A percentile compares a stretch with the other conserved stretches of the same genome.
These are phyloP conservation scores for Scutellaria barbata DNA, from an alignment of 257 asterid species.

Conservation along the genomic window DNA sequence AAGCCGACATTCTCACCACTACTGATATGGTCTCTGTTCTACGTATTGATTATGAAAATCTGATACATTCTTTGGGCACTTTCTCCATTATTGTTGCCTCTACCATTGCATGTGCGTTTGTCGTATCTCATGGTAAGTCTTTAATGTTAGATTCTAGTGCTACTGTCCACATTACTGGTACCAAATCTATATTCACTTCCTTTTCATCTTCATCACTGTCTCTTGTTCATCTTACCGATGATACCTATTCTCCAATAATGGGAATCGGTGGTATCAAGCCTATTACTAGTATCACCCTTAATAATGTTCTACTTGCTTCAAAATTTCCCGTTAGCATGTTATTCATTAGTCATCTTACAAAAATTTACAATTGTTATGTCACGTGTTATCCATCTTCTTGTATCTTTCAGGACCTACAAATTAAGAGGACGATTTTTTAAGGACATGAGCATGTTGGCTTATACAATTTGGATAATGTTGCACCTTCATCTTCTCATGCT, in stretches of 20 bases:
- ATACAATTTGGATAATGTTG: too few species aligned
- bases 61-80: not conserved
- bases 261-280: not conserved
- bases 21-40: not conserved
- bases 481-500: constrained; percentile 2
- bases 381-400: constrained; percentile 4
- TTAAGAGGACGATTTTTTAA: too few species aligned
- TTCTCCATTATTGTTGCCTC: not conserved
- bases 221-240: not conserved
- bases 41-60: not conserved
- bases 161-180: not conserved
- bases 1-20: not conserved
- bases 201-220: not conserved
- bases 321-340: not conserved
- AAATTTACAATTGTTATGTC: constrained; percentile 22
- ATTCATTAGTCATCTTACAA: not conserved
- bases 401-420: constrained; percentile 22
- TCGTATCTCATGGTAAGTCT: too few species aligned
- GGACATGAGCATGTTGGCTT: too few species aligned
- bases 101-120: not conserved
- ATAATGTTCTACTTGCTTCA: not conserved
- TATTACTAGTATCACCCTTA: too few species aligned
- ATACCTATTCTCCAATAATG: not conserved
- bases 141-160: not conserved
- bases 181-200: not conserved